A percentile compares a stretch with the other conserved stretches of the same genome.
Conservation (phyloP, 2,329 filamentous ascomycete species). For the Rhytidhysteron rufulum region DNA sequence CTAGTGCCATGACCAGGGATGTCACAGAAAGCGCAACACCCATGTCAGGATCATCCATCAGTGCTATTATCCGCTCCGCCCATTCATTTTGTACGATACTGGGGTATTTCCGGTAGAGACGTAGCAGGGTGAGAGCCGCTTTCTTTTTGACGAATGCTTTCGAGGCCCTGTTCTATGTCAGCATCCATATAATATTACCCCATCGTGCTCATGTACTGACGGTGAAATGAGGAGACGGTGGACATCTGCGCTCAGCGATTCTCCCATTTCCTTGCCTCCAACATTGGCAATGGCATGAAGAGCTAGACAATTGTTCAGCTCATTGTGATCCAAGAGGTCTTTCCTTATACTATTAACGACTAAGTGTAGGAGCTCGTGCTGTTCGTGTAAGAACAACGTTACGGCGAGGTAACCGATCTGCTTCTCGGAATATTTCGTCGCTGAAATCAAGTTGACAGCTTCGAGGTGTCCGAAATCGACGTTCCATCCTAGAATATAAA, state of each 20-base stretch:
- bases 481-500: conserved; percentile 98
- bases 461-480: conserved; percentile 98
- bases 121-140: conserved; percentile 86
- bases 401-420: conserved; percentile 98
- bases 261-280: conserved; percentile 93
- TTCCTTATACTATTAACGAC: conserved; percentile 99
- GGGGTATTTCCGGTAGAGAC: conserved; percentile 90
- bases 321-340: conserved; percentile 89
- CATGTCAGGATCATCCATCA: conserved; percentile 95
- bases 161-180: conserved; percentile 56
- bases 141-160: conserved; percentile 99
- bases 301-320: conserved; percentile 94
- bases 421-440: conserved; percentile 97
- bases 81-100: conserved; percentile 94
- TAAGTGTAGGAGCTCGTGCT: conserved; percentile 91
- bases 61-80: conserved; percentile 96
- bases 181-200: conserved; percentile 3
- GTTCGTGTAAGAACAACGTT: conserved; percentile 93
- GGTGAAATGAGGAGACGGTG: conserved; percentile 92
- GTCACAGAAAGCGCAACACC: conserved; percentile 94
- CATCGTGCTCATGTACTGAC: conserved; percentile 50
- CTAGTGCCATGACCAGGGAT: conserved; percentile 88
- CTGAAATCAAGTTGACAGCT: conserved; percentile 95
- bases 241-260: conserved; percentile 86
- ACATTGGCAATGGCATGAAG: conserved; percentile 98